These are phyloP conservation scores for Boletus pseudo-olivaceus DNA, from an alignment of 768 basidiomycete species.

Conservation along the genomic window DNA sequence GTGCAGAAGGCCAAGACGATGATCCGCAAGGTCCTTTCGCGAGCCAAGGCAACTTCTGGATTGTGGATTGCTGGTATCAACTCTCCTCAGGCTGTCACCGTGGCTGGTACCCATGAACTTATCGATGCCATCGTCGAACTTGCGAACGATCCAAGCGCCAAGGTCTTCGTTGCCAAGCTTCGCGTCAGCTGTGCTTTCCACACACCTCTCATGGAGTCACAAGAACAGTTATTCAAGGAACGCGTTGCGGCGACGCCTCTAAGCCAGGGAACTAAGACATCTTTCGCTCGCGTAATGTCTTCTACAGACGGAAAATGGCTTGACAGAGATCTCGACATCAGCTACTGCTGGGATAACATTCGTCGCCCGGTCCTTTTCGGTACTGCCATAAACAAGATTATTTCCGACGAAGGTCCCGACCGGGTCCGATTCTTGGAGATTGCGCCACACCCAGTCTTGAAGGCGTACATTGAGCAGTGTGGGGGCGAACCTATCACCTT, in stretches of 20 bases:
- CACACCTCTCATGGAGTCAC: constrained; percentile 34
- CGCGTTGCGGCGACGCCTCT: constrained; percentile 17
- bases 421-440: constrained; percentile 31
- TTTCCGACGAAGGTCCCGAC: constrained; percentile 28
- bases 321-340: constrained; percentile 23
- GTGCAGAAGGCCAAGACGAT: constrained; percentile 31
- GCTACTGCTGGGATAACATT: constrained; percentile 37
- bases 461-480: constrained; percentile 33
- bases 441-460: constrained; percentile 34
- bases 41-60: constrained; percentile 22
- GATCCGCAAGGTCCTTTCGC: constrained; percentile 32
- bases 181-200: constrained; percentile 35
- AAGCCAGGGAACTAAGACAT: constrained; percentile 16
- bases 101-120: constrained; percentile 31
- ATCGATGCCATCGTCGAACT: constrained; percentile 30
- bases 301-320: constrained; percentile 34
- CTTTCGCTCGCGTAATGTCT: constrained; percentile 31
- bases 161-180: constrained; percentile 28
- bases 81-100: constrained; percentile 35
- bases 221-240: constrained; percentile 31
- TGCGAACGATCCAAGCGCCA: constrained; percentile 25
- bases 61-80: constrained; percentile 37
- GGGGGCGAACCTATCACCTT: constrained; percentile 30
- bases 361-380: constrained; percentile 35
- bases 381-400: constrained; percentile 30